A percentile compares a stretch with the other conserved stretches of the same genome.
Conservation (phyloP, 345 rosid species). For the Psidium guajava region DNA sequence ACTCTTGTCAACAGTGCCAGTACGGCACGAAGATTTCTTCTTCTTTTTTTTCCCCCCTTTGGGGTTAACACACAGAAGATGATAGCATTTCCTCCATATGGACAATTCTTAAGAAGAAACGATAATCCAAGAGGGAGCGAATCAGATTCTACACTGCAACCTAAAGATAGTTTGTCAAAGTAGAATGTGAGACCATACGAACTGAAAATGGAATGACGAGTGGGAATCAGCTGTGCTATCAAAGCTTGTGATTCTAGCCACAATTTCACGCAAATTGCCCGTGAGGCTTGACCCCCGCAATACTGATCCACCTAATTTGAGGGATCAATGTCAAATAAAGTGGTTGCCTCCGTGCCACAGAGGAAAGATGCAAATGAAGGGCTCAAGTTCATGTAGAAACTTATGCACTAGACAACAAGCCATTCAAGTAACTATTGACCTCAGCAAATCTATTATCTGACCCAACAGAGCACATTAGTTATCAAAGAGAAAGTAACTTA, state of each 20-base stretch:
- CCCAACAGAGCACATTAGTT: background rate
- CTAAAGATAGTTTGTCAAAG: background rate
- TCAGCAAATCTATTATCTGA: background rate
- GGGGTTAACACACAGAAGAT: background rate
- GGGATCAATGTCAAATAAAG: background rate
- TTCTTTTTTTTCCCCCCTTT: background rate
- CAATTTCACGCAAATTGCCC: background rate
- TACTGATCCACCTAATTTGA: background rate
- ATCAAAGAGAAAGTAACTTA: background rate
- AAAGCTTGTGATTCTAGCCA: background rate
- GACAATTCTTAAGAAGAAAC: background rate
- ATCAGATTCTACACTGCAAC: background rate
- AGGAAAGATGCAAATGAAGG: background rate
- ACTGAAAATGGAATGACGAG: background rate
- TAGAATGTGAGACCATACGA: background rate
- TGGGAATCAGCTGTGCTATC: background rate
- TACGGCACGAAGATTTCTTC: background rate
- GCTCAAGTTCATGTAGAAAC: background rate
- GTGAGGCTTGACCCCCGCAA: background rate
- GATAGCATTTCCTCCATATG: background rate
- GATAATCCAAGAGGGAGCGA: background rate
- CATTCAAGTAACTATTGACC: background rate
- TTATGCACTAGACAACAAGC: background rate
- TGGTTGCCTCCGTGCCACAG: background rate
- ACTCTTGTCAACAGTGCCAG: background rate